Evolutionary conservation across 2,329 filamentous ascomycete species (phyloP).

Genomic region (Botrytis galanthina): DNA sequence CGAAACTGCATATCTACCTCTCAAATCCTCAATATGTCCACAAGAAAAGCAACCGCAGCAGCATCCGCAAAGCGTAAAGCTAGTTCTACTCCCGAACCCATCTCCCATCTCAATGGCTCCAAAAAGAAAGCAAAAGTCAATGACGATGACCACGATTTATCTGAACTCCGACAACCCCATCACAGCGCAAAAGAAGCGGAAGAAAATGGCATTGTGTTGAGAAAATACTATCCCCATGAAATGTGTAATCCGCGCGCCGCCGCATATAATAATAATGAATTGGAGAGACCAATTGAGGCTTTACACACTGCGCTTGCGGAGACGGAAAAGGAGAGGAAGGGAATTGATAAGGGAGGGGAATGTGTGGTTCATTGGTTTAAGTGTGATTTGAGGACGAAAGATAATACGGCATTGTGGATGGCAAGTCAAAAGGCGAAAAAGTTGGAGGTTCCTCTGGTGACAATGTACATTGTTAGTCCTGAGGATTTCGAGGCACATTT

Average conservation of each 20-base stretch:
- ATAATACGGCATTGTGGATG: constrained; percentile 69
- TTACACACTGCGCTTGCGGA: constrained; percentile 60
- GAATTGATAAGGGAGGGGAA: constrained; percentile 49
- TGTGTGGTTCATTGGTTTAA: constrained; percentile 91
- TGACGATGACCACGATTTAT: constrained; percentile 23
- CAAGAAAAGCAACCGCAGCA: constrained; percentile 25
- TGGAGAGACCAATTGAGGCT: constrained; percentile 71
- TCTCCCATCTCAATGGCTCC: constrained; percentile 11
- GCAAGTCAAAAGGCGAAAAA: constrained; percentile 67
- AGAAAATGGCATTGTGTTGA: constrained; percentile 62
- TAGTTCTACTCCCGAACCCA: constrained; percentile 19
- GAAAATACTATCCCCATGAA: constrained; percentile 79
- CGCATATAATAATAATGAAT: constrained; percentile 67
- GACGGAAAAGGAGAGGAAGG: constrained; percentile 54
- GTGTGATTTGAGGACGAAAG: constrained; percentile 68
- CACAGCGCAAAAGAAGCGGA: constrained; percentile 42
- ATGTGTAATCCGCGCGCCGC: constrained; percentile 78
- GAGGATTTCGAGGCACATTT: constrained; percentile 83
- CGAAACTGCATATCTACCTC: background rate
- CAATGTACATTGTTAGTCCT: constrained; percentile 76
- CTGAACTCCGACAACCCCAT: constrained; percentile 33
- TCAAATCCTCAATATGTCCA: constrained; percentile 23
- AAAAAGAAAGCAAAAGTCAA: constrained; percentile 31
- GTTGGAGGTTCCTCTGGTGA: constrained; percentile 68
- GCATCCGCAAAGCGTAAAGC: constrained; percentile 33